Conservation (phyloP, 768 basidiomycete genomes). For the Pleurotus djamor region DNA sequence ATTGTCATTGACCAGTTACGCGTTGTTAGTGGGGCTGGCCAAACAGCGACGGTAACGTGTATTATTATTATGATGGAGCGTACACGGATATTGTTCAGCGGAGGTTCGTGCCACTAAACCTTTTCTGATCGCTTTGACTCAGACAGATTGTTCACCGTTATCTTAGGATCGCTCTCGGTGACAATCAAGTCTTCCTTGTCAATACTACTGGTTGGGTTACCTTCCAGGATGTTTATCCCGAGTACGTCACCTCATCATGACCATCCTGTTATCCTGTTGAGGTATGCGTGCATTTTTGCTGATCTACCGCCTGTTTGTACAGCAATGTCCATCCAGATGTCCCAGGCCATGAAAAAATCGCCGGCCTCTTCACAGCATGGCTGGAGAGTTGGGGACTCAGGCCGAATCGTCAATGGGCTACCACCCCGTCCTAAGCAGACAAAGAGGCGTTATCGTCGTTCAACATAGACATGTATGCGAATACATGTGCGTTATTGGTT, state of each 20-base stretch:
- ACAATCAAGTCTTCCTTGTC: conserved; percentile 48
- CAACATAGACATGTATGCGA: not conserved
- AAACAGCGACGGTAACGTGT: conserved; percentile 38
- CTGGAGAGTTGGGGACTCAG: conserved; percentile 44
- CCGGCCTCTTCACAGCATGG: conserved; percentile 41
- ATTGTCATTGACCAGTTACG: not conserved
- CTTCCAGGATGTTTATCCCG: conserved; percentile 47
- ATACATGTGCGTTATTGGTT: not conserved
- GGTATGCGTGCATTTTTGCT: not conserved
- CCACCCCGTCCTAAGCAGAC: not conserved
- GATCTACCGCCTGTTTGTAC: not conserved
- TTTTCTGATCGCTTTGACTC: not conserved
- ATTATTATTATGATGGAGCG: conserved; percentile 44
- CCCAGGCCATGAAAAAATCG: conserved; percentile 45
- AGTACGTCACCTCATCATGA: conserved; percentile 18
- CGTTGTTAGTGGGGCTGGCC: conserved; percentile 54
- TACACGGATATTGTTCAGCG: conserved; percentile 44
- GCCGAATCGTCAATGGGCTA: conserved; percentile 18
- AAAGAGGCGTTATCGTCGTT: not conserved
- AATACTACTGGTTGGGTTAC: conserved; percentile 57
- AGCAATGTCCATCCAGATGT: conserved; percentile 51
- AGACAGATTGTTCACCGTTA: not conserved
- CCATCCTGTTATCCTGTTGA: too few relatives aligned
- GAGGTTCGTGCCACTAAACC: conserved; percentile 20
- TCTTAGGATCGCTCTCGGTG: conserved; percentile 35